A percentile compares a stretch with the other conserved stretches of the same genome.
phyloP scores from a whole-genome alignment of 2,329 filamentous ascomycete species.

The Uncinocarpus reesii region DNA sequence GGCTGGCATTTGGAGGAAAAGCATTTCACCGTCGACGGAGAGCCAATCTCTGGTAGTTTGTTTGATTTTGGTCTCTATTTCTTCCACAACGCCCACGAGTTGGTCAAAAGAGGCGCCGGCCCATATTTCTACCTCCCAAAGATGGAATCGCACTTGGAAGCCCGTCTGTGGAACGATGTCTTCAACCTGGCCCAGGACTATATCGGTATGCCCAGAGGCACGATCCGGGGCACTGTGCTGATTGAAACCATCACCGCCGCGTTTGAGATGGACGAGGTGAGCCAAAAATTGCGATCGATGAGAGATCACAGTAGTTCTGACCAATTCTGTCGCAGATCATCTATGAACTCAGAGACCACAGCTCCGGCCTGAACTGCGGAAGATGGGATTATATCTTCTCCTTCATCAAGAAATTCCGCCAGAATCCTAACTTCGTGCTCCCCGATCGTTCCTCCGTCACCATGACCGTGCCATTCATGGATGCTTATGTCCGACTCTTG shows the following conservation, averaged over 20 bases:
- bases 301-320: not conserved
- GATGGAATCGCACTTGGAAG: slow-evolving; percentile 97
- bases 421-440: slow-evolving; percentile 84
- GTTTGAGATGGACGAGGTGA: slow-evolving; percentile 93
- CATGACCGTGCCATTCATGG: slow-evolving; percentile 98
- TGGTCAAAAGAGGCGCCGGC: slow-evolving; percentile 70
- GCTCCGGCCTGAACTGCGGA: slow-evolving; percentile 91
- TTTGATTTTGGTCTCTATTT: slow-evolving; percentile 99
- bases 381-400: slow-evolving; percentile 99
- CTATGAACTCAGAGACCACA: slow-evolving; percentile 95
- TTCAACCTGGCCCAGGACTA: slow-evolving; percentile 95
- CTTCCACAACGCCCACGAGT: slow-evolving; percentile 92
- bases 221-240: slow-evolving; percentile 85
- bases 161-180: slow-evolving; percentile 92
- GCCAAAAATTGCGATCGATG: slow-evolving; percentile 4
- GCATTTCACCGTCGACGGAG: slow-evolving; percentile 90
- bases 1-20: slow-evolving; percentile 99
- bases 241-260: slow-evolving; percentile 97
- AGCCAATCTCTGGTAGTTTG: slow-evolving; percentile 81
- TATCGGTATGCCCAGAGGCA: slow-evolving; percentile 78
- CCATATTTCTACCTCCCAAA: slow-evolving; percentile 98
- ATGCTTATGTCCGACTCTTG: slow-evolving; percentile 89
- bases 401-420: slow-evolving; percentile 98
- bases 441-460: slow-evolving; percentile 85
- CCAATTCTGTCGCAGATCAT: slow-evolving; percentile 58